Conservation (phyloP, 768 basidiomycete species). For the Serendipita sp. region DNA sequence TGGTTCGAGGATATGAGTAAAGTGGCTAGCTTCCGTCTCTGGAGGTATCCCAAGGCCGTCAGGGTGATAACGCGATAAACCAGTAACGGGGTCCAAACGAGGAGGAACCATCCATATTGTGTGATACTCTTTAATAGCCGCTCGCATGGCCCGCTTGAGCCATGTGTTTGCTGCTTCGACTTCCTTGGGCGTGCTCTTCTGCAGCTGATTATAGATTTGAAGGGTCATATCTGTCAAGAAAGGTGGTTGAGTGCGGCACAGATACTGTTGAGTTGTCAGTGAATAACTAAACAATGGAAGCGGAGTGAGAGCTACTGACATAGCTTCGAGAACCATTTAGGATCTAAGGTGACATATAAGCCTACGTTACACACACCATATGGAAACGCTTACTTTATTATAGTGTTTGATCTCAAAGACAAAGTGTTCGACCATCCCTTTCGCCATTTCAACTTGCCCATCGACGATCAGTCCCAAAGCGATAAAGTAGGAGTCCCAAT, state of each 20-base stretch:
- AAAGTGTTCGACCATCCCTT: constrained; percentile 97
- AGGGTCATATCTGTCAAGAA: constrained; percentile 98
- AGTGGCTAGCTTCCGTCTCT: constrained; percentile 96
- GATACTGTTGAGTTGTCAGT: constrained; percentile 43
- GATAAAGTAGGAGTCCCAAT: constrained; percentile 94
- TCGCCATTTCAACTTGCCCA: constrained; percentile 84
- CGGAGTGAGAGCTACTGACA: constrained; percentile 15
- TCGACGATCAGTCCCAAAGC: constrained; percentile 86
- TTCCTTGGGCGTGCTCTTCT: constrained; percentile 53
- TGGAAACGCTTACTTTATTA: constrained; percentile 37
- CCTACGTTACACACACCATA: not conserved
- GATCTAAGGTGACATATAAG: constrained; percentile 25
- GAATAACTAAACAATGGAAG: not conserved
- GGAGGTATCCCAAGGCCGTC: constrained; percentile 93
- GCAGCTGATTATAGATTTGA: constrained; percentile 93
- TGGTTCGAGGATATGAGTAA: constrained; percentile 93
- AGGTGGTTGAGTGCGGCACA: constrained; percentile 90
- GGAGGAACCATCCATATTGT: constrained; percentile 93
- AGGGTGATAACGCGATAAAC: constrained; percentile 86
- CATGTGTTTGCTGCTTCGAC: constrained; percentile 57
- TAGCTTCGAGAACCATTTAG: constrained; percentile 85
- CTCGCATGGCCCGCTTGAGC: constrained; percentile 91
- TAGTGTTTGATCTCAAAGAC: constrained; percentile 98
- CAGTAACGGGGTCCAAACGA: constrained; percentile 85
- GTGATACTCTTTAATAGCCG: constrained; percentile 98